A percentile compares a stretch with the other conserved stretches of the same genome.
Conservation (phyloP, 2,329 filamentous ascomycete genomes). For the Calycina herbarum region DNA sequence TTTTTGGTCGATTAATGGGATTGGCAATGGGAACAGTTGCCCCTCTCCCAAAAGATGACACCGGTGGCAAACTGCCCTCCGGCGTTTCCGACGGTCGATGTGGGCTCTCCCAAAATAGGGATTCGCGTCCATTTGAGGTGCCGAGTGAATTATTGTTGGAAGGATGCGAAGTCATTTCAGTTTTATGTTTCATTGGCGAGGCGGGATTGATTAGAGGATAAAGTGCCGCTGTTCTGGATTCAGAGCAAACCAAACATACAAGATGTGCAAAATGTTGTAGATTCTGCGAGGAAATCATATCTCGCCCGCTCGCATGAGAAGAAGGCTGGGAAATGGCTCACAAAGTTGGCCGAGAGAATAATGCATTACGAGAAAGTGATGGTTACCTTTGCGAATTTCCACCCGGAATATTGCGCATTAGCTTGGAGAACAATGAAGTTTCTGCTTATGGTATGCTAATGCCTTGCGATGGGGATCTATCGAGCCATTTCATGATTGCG, state of each 20-base stretch:
- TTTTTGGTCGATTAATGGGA: no score
- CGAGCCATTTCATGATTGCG: not conserved
- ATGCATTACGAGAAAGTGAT: slow-evolving; percentile 15
- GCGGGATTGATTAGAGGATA: no score
- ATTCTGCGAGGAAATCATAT: not conserved
- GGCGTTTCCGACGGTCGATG: no score
- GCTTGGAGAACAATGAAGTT: slow-evolving; percentile 23
- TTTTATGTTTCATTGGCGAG: no score
- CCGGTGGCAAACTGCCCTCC: no score
- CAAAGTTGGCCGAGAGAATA: not conserved
- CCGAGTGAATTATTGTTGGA: no score
- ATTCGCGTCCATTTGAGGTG: no score
- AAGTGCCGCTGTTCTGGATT: no score
- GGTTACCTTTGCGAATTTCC: slow-evolving; percentile 14
- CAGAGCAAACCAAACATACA: not conserved
- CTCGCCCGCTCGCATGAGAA: not conserved
- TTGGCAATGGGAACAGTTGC: no score
- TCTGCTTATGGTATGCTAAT: slow-evolving; percentile 14
- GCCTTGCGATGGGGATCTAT: not conserved
- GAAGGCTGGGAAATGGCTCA: not conserved
- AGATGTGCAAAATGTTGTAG: not conserved
- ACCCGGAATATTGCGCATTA: slow-evolving; percentile 21
- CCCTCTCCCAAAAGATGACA: no score
- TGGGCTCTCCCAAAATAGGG: no score
- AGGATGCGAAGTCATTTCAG: no score